These are phyloP conservation scores for Pichia membranifaciens DNA, from an alignment of 805 yeast genomes.

Conservation along the genomic window DNA sequence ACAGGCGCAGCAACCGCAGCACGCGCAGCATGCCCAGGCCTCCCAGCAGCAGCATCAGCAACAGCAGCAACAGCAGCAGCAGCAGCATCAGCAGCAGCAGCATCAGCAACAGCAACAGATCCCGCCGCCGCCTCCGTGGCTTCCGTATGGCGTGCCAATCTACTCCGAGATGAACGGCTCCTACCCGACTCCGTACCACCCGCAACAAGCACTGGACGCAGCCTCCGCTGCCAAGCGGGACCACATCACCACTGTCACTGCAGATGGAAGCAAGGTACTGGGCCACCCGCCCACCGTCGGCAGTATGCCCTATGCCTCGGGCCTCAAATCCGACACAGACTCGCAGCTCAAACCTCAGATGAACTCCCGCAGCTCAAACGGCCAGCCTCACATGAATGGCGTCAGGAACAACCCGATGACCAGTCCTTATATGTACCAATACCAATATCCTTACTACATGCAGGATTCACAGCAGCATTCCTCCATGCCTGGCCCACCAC, in stretches of 20 bases:
- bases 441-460: background rate
- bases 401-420: too few relatives aligned
- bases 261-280: too few relatives aligned
- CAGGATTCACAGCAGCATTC: conserved; percentile 1
- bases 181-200: background rate
- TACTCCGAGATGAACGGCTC: background rate
- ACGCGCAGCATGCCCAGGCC: background rate
- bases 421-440: background rate
- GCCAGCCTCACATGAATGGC: too few relatives aligned
- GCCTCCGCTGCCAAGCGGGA: background rate
- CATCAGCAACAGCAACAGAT: conserved; percentile 1
- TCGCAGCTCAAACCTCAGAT: background rate
- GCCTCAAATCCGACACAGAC: background rate
- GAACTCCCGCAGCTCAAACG: too few relatives aligned
- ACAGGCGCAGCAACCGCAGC: background rate
- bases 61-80: background rate
- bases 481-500: conserved; percentile 1
- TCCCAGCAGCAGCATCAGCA: background rate
- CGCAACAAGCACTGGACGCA: background rate
- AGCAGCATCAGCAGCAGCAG: background rate
- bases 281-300: too few relatives aligned
- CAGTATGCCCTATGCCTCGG: too few relatives aligned
- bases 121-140: background rate
- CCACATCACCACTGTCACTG: too few relatives aligned
- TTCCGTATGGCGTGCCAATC: background rate